A percentile compares a stretch with the other conserved stretches of the same genome.
These are phyloP conservation scores for Mallotus nudiflorus DNA, from an alignment of 345 rosid genomes.

Conservation along the genomic window DNA sequence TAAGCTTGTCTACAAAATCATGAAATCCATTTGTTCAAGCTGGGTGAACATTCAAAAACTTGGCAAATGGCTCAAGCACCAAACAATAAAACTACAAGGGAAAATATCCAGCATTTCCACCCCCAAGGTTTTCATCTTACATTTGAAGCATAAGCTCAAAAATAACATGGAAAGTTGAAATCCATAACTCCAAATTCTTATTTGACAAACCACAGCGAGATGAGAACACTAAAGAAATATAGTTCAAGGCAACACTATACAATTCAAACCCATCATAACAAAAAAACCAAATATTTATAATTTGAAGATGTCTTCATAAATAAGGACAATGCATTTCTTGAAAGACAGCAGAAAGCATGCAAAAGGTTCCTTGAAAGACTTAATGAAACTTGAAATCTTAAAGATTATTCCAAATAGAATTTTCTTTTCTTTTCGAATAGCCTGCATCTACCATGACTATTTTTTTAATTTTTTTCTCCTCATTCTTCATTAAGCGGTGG, in stretches of 20 bases:
- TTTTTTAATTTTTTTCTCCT: too few species aligned
- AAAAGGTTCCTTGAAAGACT: constrained; percentile 55
- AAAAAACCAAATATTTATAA: constrained; percentile 24
- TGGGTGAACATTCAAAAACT: constrained; percentile 74
- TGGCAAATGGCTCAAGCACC: constrained; percentile 78
- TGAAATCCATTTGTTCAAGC: constrained; percentile 67
- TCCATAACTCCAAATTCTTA: constrained; percentile 72
- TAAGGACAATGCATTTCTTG: constrained; percentile 40
- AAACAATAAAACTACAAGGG: constrained; percentile 55
- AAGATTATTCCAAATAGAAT: constrained; percentile 68
- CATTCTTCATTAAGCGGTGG: too few species aligned
- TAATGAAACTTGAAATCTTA: constrained; percentile 52
- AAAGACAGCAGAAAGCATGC: constrained; percentile 45
- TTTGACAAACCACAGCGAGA: constrained; percentile 54
- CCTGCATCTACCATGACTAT: constrained; percentile 50
- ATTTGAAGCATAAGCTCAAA: constrained; percentile 50
- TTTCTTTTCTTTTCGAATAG: too few species aligned
- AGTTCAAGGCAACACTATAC: constrained; percentile 49
- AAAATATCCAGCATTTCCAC: constrained; percentile 37
- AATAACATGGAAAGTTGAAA: constrained; percentile 49
- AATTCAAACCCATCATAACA: constrained; percentile 50
- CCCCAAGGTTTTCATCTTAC: constrained; percentile 42
- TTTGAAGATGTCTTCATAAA: constrained; percentile 26
- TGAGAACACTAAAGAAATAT: constrained; percentile 59
- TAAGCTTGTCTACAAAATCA: constrained; percentile 67